Conservation (phyloP, 1,139 yeast species). For the Suhomyces terraborum region DNA sequence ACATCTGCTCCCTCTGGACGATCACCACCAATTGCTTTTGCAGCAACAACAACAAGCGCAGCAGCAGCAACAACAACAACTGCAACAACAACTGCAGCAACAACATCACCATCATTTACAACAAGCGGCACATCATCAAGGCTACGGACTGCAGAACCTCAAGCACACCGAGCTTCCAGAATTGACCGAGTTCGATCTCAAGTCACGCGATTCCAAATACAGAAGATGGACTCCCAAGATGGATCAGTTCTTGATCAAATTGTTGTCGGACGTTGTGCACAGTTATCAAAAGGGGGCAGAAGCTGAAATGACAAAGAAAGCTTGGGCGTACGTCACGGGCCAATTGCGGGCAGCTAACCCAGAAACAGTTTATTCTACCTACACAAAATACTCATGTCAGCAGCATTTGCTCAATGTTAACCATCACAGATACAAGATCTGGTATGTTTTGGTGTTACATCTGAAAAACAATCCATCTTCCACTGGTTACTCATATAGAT, state of each 20-base stretch:
- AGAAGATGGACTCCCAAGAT: conserved; percentile 45
- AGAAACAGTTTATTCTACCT: conserved; percentile 45
- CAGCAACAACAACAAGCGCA: conserved; percentile 9
- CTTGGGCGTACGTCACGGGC: conserved; percentile 44
- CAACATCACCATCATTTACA: conserved; percentile 16
- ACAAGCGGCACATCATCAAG: conserved; percentile 11
- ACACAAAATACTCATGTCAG: conserved; percentile 45
- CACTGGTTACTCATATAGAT: conserved; percentile 34
- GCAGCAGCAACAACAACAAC: conserved; percentile 14
- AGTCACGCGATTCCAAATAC: conserved; percentile 42
- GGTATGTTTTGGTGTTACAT: conserved; percentile 40
- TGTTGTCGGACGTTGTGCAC: conserved; percentile 42
- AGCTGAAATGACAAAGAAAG: conserved; percentile 39
- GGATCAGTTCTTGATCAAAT: conserved; percentile 40
- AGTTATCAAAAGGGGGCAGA: conserved; percentile 36
- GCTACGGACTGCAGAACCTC: conserved; percentile 5
- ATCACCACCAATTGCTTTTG: conserved; percentile 19
- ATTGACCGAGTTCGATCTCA: conserved; percentile 34
- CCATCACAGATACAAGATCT: conserved; percentile 40
- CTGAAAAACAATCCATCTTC: conserved; percentile 24
- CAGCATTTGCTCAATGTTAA: conserved; percentile 43
- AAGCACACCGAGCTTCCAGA: conserved; percentile 17
- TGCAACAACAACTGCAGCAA: conserved; percentile 18
- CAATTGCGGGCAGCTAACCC: conserved; percentile 42
- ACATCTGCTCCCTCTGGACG: conserved; percentile 16